phyloP scores from a whole-genome alignment of 495 filamentous ascomycete species.

The Durotheca rogersii region DNA sequence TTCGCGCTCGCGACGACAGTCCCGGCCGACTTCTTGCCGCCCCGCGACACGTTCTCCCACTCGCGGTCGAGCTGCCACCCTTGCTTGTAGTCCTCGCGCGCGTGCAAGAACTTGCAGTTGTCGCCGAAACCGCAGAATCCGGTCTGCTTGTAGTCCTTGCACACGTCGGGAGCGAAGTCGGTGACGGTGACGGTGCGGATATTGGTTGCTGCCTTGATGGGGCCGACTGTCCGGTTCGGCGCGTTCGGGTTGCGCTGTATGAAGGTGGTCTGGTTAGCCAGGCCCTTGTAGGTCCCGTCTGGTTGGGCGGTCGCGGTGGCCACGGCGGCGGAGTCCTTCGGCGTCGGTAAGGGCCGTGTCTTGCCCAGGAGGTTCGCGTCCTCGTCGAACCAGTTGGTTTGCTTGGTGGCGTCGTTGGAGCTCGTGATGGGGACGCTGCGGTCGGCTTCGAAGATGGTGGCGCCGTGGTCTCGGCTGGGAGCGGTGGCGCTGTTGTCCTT shows the following conservation, averaged over 20 bases:
- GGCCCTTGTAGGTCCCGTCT: slow-evolving; percentile 76
- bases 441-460: slow-evolving; percentile 61
- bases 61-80: slow-evolving; percentile 95
- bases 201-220: slow-evolving; percentile 85
- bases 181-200: slow-evolving; percentile 87
- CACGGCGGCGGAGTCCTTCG: slow-evolving; percentile 24
- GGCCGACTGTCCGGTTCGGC: slow-evolving; percentile 69
- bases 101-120: slow-evolving; percentile 85
- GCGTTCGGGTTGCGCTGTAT: slow-evolving; percentile 84
- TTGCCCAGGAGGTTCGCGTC: slow-evolving; percentile 63
- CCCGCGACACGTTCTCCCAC: slow-evolving; percentile 83
- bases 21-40: slow-evolving; percentile 65
- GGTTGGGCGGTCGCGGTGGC: slow-evolving; percentile 13
- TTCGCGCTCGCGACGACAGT: slow-evolving; percentile 64
- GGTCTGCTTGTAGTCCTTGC: slow-evolving; percentile 92
- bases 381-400: slow-evolving; percentile 88
- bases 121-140: slow-evolving; percentile 83
- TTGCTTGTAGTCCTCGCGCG: slow-evolving; percentile 83
- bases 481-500: slow-evolving; percentile 43
- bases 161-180: slow-evolving; percentile 91
- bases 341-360: slow-evolving; percentile 46
- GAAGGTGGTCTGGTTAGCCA: slow-evolving; percentile 69
- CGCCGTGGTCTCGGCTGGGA: slow-evolving; percentile 46
- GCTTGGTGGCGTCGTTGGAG: slow-evolving; percentile 89
- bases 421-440: slow-evolving; percentile 58